phyloP scores from a whole-genome alignment of 176 grass and related monocot genomes.

The Puccinellia tenuiflora region DNA sequence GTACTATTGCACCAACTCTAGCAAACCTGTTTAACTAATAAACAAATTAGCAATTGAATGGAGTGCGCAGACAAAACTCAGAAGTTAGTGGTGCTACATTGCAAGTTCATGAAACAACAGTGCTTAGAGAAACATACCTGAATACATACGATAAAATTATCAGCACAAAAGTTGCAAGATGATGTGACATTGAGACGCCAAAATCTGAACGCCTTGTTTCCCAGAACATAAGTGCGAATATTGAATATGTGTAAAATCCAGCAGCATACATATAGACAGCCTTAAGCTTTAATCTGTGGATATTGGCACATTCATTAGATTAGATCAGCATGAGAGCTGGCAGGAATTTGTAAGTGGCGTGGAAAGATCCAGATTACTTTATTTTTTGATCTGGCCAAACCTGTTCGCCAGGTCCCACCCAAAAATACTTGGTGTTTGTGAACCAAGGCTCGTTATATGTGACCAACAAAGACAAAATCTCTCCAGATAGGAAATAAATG shows the following conservation, averaged over 20 bases:
- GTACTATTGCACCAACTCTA: background rate
- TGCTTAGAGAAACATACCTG: background rate
- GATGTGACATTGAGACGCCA: background rate
- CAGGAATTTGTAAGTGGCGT: background rate
- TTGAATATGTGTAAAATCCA: background rate
- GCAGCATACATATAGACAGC: background rate
- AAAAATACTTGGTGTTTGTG: background rate
- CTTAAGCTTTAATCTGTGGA: background rate
- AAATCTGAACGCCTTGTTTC: background rate
- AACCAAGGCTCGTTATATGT: background rate
- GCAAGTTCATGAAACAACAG: background rate
- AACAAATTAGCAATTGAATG: background rate
- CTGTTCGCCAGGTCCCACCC: background rate
- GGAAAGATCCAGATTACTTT: background rate
- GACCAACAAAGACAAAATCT: background rate
- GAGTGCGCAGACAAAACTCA: background rate
- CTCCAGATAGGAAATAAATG: background rate
- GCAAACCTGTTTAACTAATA: background rate
- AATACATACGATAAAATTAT: background rate
- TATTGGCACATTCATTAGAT: background rate
- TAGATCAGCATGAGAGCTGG: background rate
- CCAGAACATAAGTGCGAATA: background rate
- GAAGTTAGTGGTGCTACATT: background rate
- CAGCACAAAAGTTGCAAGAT: background rate
- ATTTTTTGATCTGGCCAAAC: background rate